A percentile compares a stretch with the other conserved stretches of the same genome.
These are phyloP conservation scores for Saksenaea vasiformis DNA, from an alignment of 371 early-diverging fungal species.

Conservation along the genomic window DNA sequence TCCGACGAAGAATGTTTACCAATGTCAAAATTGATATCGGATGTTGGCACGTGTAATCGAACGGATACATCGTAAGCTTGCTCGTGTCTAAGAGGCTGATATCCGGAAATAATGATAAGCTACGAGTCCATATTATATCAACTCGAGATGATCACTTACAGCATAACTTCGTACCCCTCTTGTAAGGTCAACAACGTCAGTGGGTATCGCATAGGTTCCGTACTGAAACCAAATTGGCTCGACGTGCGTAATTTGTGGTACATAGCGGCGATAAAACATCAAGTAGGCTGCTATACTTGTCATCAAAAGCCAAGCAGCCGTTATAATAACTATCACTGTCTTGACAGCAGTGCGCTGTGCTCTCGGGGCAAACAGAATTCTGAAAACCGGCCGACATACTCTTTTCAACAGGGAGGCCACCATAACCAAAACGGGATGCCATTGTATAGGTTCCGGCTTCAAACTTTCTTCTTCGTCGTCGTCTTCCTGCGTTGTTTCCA, in stretches of 20 bases:
- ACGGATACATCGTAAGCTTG: constrained; percentile 67
- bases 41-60: constrained; percentile 78
- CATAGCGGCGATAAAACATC: constrained; percentile 45
- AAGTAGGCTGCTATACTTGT: constrained; percentile 48
- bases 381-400: constrained; percentile 16
- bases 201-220: constrained; percentile 16
- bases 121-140: not conserved
- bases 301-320: constrained; percentile 36
- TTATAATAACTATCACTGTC: constrained; percentile 24
- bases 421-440: constrained; percentile 19
- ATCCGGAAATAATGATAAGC: not conserved
- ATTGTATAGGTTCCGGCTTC: constrained; percentile 14
- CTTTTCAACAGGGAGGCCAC: constrained; percentile 10
- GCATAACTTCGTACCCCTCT: constrained; percentile 10
- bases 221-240: constrained; percentile 52
- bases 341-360: constrained; percentile 42
- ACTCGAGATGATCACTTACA: constrained; percentile 9
- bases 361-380: constrained; percentile 36
- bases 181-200: constrained; percentile 27
- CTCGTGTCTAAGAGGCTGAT: constrained; percentile 28
- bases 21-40: constrained; percentile 74
- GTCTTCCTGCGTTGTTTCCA: not conserved
- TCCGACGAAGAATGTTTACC: constrained; percentile 25
- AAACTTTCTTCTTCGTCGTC: constrained; percentile 9
- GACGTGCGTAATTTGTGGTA: constrained; percentile 42